phyloP scores from a whole-genome alignment of 768 basidiomycete genomes.

The Serendipita sp. region DNA sequence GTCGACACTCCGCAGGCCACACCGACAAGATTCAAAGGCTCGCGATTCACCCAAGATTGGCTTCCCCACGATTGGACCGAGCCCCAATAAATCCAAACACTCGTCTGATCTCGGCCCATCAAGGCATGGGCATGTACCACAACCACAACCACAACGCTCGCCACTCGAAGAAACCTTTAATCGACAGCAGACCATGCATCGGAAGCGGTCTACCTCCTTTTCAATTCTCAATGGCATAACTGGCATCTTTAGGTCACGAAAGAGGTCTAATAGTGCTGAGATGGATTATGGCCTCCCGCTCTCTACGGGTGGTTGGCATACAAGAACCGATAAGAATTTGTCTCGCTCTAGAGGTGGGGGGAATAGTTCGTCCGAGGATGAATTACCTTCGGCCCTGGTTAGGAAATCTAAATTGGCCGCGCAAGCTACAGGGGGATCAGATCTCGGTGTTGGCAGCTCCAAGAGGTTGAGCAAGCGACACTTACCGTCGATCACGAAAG shows the following conservation, averaged over 20 bases:
- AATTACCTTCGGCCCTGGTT: not conserved
- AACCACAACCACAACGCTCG: not conserved
- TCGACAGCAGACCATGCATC: not conserved
- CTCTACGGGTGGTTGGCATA: constrained; percentile 19
- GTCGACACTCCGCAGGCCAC: not conserved
- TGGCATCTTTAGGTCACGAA: constrained; percentile 3
- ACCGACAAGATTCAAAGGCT: not conserved
- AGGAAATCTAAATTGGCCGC: not conserved
- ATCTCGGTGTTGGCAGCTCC: not conserved
- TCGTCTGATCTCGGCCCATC: not conserved
- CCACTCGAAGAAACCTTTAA: not conserved
- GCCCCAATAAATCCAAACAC: not conserved
- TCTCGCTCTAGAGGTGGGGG: constrained; percentile 12
- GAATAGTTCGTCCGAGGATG: constrained; percentile 7
- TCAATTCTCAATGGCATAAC: constrained; percentile 2
- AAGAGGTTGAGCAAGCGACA: not conserved
- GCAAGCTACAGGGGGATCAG: not conserved
- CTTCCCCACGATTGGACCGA: not conserved
- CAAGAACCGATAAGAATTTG: constrained; percentile 24
- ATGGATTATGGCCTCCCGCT: not conserved
- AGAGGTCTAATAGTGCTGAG: constrained; percentile 1
- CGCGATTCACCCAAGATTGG: not conserved
- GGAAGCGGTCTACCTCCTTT: constrained; percentile 6
- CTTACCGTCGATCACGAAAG: not conserved
- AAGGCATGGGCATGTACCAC: not conserved